Evolutionary conservation across 805 yeast genomes (phyloP).

Genomic region (Sugiyamaella americana): DNA sequence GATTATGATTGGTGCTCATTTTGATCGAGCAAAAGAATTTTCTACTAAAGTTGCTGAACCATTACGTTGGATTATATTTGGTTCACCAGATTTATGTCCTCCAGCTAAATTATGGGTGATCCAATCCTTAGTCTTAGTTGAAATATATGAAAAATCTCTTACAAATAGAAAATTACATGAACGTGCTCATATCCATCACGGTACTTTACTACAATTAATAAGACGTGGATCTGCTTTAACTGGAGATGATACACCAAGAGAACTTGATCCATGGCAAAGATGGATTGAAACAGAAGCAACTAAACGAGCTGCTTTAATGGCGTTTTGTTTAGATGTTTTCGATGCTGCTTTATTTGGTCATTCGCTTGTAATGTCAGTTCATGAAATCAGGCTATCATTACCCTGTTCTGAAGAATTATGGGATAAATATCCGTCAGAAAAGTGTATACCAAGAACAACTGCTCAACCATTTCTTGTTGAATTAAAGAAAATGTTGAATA

Average conservation of each 20-base stretch:
- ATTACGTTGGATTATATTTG: conserved; percentile 63
- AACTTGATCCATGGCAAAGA: conserved; percentile 41
- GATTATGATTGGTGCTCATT: conserved; percentile 50
- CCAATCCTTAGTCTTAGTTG: conserved; percentile 68
- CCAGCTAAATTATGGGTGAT: conserved; percentile 74
- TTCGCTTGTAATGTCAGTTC: conserved; percentile 49
- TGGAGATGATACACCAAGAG: conserved; percentile 14
- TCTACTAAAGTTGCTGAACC: conserved; percentile 49
- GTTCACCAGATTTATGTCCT: conserved; percentile 64
- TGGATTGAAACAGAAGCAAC: conserved; percentile 80
- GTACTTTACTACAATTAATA: conserved; percentile 72
- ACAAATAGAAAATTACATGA: conserved; percentile 67
- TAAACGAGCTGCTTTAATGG: conserved; percentile 73
- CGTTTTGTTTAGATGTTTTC: conserved; percentile 72
- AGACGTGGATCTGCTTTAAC: conserved; percentile 65
- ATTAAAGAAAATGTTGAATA: conserved; percentile 52
- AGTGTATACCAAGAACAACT: conserved; percentile 16
- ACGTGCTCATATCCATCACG: conserved; percentile 80
- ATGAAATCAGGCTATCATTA: conserved; percentile 54
- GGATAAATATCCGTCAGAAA: conserved; percentile 35
- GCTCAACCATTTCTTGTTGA: conserved; percentile 45
- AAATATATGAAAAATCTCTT: conserved; percentile 71
- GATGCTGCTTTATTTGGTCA: conserved; percentile 79
- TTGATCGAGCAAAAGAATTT: conserved; percentile 31
- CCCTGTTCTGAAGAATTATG: conserved; percentile 61